These are phyloP conservation scores for Botrytis galanthina DNA, from an alignment of 2,329 filamentous ascomycete species.

Conservation along the genomic window DNA sequence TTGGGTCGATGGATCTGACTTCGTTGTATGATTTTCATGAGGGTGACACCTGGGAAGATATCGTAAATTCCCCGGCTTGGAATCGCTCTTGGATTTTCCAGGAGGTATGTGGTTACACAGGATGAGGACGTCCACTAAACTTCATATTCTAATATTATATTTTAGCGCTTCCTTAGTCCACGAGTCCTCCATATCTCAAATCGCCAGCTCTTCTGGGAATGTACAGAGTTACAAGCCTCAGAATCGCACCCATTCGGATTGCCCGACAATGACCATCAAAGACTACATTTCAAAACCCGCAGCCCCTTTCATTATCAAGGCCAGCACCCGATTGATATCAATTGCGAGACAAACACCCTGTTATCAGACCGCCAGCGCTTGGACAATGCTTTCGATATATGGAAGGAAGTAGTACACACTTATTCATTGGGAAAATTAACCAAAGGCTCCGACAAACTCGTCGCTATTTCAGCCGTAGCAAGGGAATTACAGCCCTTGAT, in stretches of 20 bases:
- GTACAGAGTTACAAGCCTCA: not conserved
- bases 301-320: not conserved
- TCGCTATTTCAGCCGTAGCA: not conserved
- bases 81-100: not conserved
- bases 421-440: not conserved
- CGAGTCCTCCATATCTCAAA: not conserved
- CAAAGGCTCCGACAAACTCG: not conserved
- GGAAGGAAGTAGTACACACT: rapidly evolving
- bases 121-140: rapidly evolving
- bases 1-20: no score
- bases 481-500: not conserved
- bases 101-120: not conserved
- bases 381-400: rapidly evolving
- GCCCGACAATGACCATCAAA: rapidly evolving
- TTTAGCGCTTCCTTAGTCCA: not conserved
- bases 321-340: rapidly evolving
- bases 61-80: no score
- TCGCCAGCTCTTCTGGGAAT: not conserved
- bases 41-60: no score
- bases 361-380: rapidly evolving
- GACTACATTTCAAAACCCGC: rapidly evolving
- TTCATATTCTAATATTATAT: not conserved
- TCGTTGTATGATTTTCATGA: no score
- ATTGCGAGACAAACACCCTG: rapidly evolving
- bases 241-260: not conserved